A percentile compares a stretch with the other conserved stretches of the same genome.
phyloP scores from a whole-genome alignment of 441 rosid genomes.

The Heliophila coronopifolia region DNA sequence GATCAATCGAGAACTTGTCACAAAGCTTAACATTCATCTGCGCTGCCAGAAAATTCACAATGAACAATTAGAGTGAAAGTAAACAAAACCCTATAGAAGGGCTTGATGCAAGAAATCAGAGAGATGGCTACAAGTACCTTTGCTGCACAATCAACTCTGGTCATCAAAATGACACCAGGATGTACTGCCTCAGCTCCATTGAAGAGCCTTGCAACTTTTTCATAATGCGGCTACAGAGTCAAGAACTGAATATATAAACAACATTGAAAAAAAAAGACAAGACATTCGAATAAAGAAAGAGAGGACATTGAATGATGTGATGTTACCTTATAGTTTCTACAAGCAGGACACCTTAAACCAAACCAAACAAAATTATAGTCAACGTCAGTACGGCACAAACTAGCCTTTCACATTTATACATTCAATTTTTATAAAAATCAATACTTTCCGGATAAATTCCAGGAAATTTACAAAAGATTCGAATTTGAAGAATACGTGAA shows the following conservation, averaged over 20 bases:
- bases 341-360: conserved; percentile 97
- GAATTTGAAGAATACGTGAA: background rate
- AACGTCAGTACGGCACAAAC: too few relatives aligned
- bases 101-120: too few relatives aligned
- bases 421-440: too few relatives aligned
- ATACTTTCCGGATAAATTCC: too few relatives aligned
- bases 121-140: too few relatives aligned
- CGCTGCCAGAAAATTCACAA: conserved; percentile 55
- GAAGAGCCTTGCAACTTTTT: conserved; percentile 88
- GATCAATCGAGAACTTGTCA: conserved; percentile 65
- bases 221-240: conserved; percentile 77
- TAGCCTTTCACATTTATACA: too few relatives aligned
- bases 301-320: background rate
- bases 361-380: too few relatives aligned
- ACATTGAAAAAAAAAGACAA: conserved; percentile 21
- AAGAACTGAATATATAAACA: too few relatives aligned
- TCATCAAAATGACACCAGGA: conserved; percentile 76
- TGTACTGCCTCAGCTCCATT: conserved; percentile 87
- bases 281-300: background rate
- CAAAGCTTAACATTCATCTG: conserved; percentile 85
- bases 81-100: too few relatives aligned
- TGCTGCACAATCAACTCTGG: conserved; percentile 85
- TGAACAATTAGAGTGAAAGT: too few relatives aligned
- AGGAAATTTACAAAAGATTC: background rate
- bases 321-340: conserved; percentile 88